These are phyloP conservation scores for Babesia bovis DNA, from an alignment of 169 alveolate species.

Conservation along the genomic window DNA sequence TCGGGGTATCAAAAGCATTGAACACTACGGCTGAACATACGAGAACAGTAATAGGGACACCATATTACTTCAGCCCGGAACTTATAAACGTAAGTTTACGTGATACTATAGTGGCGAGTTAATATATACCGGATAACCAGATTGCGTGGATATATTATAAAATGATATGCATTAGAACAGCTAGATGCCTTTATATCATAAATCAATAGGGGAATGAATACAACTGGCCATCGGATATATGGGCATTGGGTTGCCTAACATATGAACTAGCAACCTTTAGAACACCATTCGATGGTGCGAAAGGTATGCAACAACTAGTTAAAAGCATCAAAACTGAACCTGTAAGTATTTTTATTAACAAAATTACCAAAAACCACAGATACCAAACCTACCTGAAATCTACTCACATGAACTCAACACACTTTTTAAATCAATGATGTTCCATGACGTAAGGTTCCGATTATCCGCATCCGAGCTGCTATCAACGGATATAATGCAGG, in stretches of 20 bases:
- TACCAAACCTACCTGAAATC: slow-evolving; percentile 73
- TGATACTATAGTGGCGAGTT: too few relatives aligned
- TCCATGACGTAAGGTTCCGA: slow-evolving; percentile 47
- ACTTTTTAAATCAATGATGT: slow-evolving; percentile 75
- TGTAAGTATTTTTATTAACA: slow-evolving; percentile 30
- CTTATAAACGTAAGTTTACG: slow-evolving; percentile 80
- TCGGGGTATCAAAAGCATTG: slow-evolving; percentile 91
- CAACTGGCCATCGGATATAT: slow-evolving; percentile 97
- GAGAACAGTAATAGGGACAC: slow-evolving; percentile 97
- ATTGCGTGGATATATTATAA: too few relatives aligned
- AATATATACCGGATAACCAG: too few relatives aligned
- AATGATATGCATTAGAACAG: too few relatives aligned
- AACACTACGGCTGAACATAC: slow-evolving; percentile 93
- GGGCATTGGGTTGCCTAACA: slow-evolving; percentile 96
- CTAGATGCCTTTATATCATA: too few relatives aligned
- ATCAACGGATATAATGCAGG: slow-evolving; percentile 65
- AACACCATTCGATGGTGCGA: slow-evolving; percentile 86
- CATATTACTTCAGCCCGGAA: slow-evolving; percentile 99
- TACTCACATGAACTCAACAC: slow-evolving; percentile 74
- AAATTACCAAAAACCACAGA: slow-evolving; percentile 21
- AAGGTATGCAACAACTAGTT: slow-evolving; percentile 78
- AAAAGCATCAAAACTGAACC: slow-evolving; percentile 75
- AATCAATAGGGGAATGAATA: slow-evolving; percentile 90
- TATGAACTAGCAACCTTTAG: slow-evolving; percentile 79
- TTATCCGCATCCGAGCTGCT: slow-evolving; percentile 59